Percentiles rank a stretch among this genome's conserved stretches.
Conservation (phyloP, 2,329 filamentous ascomycete species). For the Sarocladiaceae sp. region DNA sequence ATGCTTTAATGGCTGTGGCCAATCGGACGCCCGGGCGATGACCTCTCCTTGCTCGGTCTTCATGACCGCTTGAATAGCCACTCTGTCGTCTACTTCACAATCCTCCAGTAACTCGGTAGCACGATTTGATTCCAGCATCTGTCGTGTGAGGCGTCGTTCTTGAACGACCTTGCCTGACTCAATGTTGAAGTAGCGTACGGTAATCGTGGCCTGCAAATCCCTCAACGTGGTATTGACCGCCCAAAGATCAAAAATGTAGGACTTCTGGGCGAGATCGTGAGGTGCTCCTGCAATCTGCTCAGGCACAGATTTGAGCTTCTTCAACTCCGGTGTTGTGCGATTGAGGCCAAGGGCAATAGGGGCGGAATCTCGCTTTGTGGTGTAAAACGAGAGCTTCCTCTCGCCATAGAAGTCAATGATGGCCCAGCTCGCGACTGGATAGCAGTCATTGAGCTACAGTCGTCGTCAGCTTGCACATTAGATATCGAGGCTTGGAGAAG, state of each 20-base stretch:
- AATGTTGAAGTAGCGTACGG: background rate
- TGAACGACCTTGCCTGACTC: background rate
- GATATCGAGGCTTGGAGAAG: background rate
- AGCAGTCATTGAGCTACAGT: conserved; percentile 57
- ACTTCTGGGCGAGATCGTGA: background rate
- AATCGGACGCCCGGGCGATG: conserved; percentile 1
- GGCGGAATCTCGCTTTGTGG: conserved; percentile 10
- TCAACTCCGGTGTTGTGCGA: conserved; percentile 1
- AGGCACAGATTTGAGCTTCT: background rate
- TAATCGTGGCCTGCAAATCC: background rate
- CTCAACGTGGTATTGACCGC: background rate
- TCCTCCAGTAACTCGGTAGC: background rate
- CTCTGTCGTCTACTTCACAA: background rate
- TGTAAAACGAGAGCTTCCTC: conserved; percentile 15
- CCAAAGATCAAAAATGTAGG: conserved; percentile 1
- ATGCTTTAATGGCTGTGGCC: conserved; percentile 6
- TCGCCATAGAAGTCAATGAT: conserved; percentile 14
- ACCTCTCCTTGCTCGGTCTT: background rate
- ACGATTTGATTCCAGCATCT: background rate
- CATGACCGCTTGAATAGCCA: background rate
- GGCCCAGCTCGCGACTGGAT: conserved; percentile 33
- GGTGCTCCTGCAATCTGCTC: background rate
- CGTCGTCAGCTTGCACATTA: too few species aligned
- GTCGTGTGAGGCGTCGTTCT: background rate
- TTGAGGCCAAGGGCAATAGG: background rate